phyloP scores from a whole-genome alignment of 2,329 filamentous ascomycete species.

The Thelonectria rubi region DNA sequence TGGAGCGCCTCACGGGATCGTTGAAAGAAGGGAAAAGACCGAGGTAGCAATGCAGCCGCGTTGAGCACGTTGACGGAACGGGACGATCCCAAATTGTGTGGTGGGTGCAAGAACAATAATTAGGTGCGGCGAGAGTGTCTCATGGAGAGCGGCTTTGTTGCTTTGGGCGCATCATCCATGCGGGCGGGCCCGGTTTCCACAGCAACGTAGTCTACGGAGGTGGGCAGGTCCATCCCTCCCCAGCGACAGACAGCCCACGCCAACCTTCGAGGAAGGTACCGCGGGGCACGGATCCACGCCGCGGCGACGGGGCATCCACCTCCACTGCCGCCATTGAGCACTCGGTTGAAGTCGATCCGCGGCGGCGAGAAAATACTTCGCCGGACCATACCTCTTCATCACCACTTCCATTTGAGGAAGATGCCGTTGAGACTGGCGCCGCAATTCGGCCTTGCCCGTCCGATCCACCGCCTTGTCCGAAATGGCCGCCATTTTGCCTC shows the following conservation, averaged over 20 bases:
- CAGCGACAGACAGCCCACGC: background rate
- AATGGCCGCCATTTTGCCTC: constrained; percentile 27
- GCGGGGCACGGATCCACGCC: too few species aligned
- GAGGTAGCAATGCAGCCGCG: background rate
- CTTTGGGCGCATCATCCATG: constrained; percentile 18
- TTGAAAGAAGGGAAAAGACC: constrained; percentile 17
- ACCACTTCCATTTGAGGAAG: background rate
- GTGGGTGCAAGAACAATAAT: constrained; percentile 1
- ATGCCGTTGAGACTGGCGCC: constrained; percentile 25
- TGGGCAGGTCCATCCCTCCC: constrained; percentile 11
- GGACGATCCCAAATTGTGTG: background rate
- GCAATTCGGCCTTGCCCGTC: constrained; percentile 9
- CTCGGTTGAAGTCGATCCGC: background rate
- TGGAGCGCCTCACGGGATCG: constrained; percentile 11
- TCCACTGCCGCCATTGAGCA: background rate
- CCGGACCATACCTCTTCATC: background rate
- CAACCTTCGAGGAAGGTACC: too few species aligned
- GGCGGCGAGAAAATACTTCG: constrained; percentile 12
- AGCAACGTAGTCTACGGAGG: constrained; percentile 39
- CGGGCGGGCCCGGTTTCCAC: constrained; percentile 35
- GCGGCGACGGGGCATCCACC: background rate
- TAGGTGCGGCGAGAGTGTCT: background rate
- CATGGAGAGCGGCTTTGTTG: constrained; percentile 21
- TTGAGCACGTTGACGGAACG: constrained; percentile 8
- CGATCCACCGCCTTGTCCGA: constrained; percentile 7